Percentiles rank a stretch among this genome's conserved stretches.
These are phyloP conservation scores for Musa beccarii DNA, from an alignment of 176 grass and related monocot genomes.

Conservation along the genomic window DNA sequence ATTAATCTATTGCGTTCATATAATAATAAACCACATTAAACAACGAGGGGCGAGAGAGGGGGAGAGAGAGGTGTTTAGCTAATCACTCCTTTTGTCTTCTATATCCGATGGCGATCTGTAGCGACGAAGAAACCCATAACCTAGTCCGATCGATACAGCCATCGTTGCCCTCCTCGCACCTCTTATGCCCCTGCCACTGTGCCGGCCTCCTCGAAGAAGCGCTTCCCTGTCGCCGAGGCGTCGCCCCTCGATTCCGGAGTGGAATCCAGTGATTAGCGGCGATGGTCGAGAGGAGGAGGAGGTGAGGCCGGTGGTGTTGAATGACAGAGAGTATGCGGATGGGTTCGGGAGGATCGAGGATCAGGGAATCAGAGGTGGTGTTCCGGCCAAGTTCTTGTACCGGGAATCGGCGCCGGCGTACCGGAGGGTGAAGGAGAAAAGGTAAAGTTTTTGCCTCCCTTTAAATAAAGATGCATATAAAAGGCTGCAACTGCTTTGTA, in stretches of 20 bases:
- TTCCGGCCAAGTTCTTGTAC: constrained; percentile 25
- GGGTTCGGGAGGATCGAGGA: not conserved
- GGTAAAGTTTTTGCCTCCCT: too few species aligned
- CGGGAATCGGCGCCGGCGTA: constrained; percentile 72
- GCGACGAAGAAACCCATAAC: not conserved
- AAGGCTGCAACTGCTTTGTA: too few species aligned
- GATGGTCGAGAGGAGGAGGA: constrained; percentile 6
- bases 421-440: constrained; percentile 57
- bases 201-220: not conserved
- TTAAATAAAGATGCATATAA: too few species aligned
- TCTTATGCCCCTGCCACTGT: not conserved
- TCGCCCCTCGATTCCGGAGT: not conserved
- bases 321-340: not conserved
- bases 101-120: not conserved
- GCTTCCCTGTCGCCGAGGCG: not conserved
- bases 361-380: not conserved
- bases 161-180: not conserved
- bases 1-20: too few species aligned
- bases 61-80: too few species aligned
- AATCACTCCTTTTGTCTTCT: too few species aligned
- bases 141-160: not conserved
- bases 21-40: too few species aligned
- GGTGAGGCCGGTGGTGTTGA: not conserved
- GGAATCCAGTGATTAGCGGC: not conserved
- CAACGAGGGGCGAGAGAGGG: too few species aligned